Evolutionary conservation across 1,284 basidiomycete species (phyloP).

Genomic region (Heterobasidion occidentale): DNA sequence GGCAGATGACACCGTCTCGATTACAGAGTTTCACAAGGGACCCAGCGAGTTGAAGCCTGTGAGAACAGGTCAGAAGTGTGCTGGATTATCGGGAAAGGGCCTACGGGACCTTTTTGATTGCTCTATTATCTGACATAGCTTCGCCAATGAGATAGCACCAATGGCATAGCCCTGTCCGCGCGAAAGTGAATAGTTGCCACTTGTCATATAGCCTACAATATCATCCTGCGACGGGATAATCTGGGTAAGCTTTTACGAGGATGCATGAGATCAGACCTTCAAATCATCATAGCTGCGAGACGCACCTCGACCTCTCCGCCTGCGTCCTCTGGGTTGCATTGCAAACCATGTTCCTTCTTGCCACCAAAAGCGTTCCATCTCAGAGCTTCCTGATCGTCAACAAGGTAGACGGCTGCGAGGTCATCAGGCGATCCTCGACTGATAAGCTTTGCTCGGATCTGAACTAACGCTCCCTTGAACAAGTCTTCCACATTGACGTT

Average conservation of each 20-base stretch:
- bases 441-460: slow-evolving; percentile 52
- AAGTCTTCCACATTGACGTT: slow-evolving; percentile 33
- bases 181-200: slow-evolving; percentile 73
- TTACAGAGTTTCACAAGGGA: slow-evolving; percentile 35
- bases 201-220: slow-evolving; percentile 75
- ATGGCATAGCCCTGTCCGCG: slow-evolving; percentile 70
- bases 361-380: slow-evolving; percentile 33
- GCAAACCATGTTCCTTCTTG: slow-evolving; percentile 17
- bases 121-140: slow-evolving; percentile 43
- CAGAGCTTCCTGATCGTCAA: slow-evolving; percentile 42
- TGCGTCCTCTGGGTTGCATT: slow-evolving; percentile 19
- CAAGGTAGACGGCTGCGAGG: slow-evolving; percentile 60
- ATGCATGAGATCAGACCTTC: not conserved
- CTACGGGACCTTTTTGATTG: slow-evolving; percentile 39
- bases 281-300: not conserved
- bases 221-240: slow-evolving; percentile 27
- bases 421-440: slow-evolving; percentile 69
- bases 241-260: slow-evolving; percentile 34
- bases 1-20: slow-evolving; percentile 28
- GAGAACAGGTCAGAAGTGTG: not conserved
- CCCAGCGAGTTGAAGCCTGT: slow-evolving; percentile 16
- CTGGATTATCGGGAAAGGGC: not conserved
- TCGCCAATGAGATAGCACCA: slow-evolving; percentile 55
- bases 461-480: slow-evolving; percentile 53
- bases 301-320: slow-evolving; percentile 34